Percentiles rank a stretch among this genome's conserved stretches.
These are phyloP conservation scores for Domatiomyces globalis DNA, from an alignment of 2,329 filamentous ascomycete species.

Conservation along the genomic window DNA sequence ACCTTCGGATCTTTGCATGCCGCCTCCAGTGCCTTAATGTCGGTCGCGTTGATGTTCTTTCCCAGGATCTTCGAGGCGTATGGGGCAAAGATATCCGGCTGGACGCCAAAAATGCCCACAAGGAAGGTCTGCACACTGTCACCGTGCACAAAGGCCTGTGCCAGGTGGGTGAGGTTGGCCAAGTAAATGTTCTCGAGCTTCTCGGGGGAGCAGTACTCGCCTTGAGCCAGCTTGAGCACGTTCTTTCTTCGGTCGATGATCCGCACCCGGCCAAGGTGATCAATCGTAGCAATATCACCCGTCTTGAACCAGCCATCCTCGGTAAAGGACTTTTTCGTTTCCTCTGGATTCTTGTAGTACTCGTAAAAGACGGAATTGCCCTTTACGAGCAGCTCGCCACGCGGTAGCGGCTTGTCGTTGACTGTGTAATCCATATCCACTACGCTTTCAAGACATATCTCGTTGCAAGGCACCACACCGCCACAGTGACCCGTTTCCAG, in stretches of 20 bases:
- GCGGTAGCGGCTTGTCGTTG: slow-evolving; percentile 75
- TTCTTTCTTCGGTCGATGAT: slow-evolving; percentile 98
- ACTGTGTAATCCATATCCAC: slow-evolving; percentile 89
- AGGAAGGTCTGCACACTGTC: slow-evolving; percentile 69
- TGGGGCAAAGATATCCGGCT: slow-evolving; percentile 67
- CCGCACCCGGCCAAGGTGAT: slow-evolving; percentile 71
- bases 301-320: slow-evolving; percentile 94
- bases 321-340: slow-evolving; percentile 70
- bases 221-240: slow-evolving; percentile 94
- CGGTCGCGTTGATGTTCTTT: slow-evolving; percentile 47
- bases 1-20: slow-evolving; percentile 58
- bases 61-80: slow-evolving; percentile 68
- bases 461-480: slow-evolving; percentile 49
- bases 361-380: slow-evolving; percentile 68
- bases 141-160: slow-evolving; percentile 79
- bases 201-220: slow-evolving; percentile 95
- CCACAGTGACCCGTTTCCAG: slow-evolving; percentile 71
- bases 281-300: slow-evolving; percentile 77
- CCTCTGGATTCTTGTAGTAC: slow-evolving; percentile 81
- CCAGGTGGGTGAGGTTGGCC: slow-evolving; percentile 62
- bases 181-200: slow-evolving; percentile 91
- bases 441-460: slow-evolving; percentile 71
- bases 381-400: slow-evolving; percentile 76
- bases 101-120: slow-evolving; percentile 76
- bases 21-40: slow-evolving; percentile 52